Evolutionary conservation across 805 yeast genomes (phyloP), one percentile per base, ranked within the genome.

Genomic region (Starmerella sirachaensis): DNA sequence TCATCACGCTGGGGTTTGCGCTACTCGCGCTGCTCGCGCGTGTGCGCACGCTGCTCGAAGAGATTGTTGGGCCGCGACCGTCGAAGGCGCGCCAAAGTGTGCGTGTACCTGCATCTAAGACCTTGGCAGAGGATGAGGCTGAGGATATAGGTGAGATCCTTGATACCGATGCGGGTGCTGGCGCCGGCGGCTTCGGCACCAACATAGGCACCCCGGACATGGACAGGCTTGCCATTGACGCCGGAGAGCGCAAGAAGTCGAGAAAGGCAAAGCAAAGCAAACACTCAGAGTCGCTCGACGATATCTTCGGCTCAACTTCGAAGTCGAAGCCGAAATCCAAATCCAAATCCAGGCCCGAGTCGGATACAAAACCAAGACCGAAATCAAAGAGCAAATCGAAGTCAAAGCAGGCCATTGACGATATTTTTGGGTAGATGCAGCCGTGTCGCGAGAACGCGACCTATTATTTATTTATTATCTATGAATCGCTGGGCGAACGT

Each of bases 401-500:
- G 53, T 72, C 66, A 53, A 56, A 59, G 36, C 69, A 61, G 31
- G 77, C 75, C 9, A 82, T 82, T 38, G 91, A 80, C 56, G 81
- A 74, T 49, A 81, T 82, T 12, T 81, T 81, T 58, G 84, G 83
- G 1, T 73, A 37, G 25, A 4, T 37, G 43, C 26, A 14, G 24
- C 11, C 24, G 24, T 21, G 10, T 21, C 11, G 11, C 24, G 8
- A 8, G 24, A 8, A 8, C 11, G 8, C 24, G 24, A 8, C 11
- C 8, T 8, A 8, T 8, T n/a, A 10, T 21, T 18, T 17, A 16
- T 10, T 34, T 26, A 31, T 49, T 56, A 40, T 62, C 55, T 43
- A 72, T 57, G 50, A 64, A 73, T 47, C 61, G 63, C 48, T 73
- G 67, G 43, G 94, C 97, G 77, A 88, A 88, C 48, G 76, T 85